phyloP scores from a whole-genome alignment of 192 early-diverging fungal species.

The Neocallimastix lanati region DNA sequence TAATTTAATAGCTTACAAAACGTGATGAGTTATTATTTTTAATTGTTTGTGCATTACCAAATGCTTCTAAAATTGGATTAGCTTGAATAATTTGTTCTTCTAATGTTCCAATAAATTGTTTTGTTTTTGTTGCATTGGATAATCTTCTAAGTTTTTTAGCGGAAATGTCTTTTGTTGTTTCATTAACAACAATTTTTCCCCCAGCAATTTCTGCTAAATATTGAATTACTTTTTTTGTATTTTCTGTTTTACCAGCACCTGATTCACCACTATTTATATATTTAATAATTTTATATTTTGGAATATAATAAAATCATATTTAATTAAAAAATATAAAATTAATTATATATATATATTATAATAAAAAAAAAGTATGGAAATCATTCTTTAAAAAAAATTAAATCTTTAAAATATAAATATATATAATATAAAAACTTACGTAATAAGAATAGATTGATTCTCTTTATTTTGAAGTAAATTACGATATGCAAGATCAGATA shows the following conservation, averaged over 20 bases:
- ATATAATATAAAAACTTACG: slow-evolving; percentile 26
- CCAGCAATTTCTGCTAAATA: slow-evolving; percentile 81
- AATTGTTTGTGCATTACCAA: slow-evolving; percentile 97
- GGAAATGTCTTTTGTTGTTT: slow-evolving; percentile 3
- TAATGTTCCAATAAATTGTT: slow-evolving; percentile 23
- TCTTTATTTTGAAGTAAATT: slow-evolving; percentile 85
- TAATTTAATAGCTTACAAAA: slow-evolving; percentile 42
- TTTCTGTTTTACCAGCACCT: slow-evolving; percentile 98
- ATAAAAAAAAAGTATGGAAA: no score
- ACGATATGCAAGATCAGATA: slow-evolving; percentile 82
- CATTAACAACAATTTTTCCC: slow-evolving; percentile 5
- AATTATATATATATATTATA: no score
- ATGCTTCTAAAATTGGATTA: slow-evolving; percentile 92
- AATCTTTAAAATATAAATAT: no score
- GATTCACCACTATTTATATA: slow-evolving; percentile 98
- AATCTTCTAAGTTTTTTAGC: slow-evolving; percentile 4
- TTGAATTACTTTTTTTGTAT: slow-evolving; percentile 98
- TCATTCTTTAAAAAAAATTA: no score
- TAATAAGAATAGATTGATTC: slow-evolving; percentile 95
- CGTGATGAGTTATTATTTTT: slow-evolving; percentile 97
- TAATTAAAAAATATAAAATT: background rate
- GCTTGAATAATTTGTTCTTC: slow-evolving; percentile 90
- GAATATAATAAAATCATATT: no score
- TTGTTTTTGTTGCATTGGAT: background rate
- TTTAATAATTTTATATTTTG: no score